Evolutionary conservation across 129 eudicot genomes (phyloP).

Genomic region (Pittosporum tobira): DNA sequence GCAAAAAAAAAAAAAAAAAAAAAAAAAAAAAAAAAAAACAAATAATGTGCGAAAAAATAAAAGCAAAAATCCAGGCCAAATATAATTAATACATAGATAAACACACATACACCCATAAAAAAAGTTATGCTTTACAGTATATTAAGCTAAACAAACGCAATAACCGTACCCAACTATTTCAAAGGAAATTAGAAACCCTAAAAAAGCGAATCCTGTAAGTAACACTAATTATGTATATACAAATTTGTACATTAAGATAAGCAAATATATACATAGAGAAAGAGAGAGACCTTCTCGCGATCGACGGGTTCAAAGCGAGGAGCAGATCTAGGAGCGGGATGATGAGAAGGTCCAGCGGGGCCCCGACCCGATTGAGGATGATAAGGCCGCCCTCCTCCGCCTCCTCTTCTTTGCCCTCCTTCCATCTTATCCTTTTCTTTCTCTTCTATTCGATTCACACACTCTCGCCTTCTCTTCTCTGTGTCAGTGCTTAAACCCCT

Average conservation of each 20-base stretch:
- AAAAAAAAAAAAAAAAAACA: no score
- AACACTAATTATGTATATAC: no score
- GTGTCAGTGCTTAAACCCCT: no score
- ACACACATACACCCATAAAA: no score
- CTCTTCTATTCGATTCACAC: no score
- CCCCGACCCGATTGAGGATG: constrained; percentile 41
- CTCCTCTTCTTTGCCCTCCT: constrained; percentile 31
- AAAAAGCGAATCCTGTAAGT: background rate
- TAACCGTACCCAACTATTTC: background rate
- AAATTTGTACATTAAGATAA: background rate
- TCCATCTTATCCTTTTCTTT: constrained; percentile 19
- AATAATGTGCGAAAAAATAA: no score
- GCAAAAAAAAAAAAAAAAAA: no score
- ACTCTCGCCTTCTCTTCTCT: constrained; percentile 9
- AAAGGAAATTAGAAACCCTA: background rate
- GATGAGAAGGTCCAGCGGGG: constrained; percentile 54
- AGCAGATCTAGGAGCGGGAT: constrained; percentile 19
- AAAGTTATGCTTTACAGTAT: no score
- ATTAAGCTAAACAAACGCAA: no score
- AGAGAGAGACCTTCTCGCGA: constrained; percentile 71
- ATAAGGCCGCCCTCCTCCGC: constrained; percentile 51
- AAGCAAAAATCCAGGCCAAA: no score
- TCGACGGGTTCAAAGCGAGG: constrained; percentile 62
- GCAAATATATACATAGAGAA: background rate
- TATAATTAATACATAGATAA: no score